phyloP scores from a whole-genome alignment of 2,329 filamentous ascomycete genomes.

The Epichloe uncinata region DNA sequence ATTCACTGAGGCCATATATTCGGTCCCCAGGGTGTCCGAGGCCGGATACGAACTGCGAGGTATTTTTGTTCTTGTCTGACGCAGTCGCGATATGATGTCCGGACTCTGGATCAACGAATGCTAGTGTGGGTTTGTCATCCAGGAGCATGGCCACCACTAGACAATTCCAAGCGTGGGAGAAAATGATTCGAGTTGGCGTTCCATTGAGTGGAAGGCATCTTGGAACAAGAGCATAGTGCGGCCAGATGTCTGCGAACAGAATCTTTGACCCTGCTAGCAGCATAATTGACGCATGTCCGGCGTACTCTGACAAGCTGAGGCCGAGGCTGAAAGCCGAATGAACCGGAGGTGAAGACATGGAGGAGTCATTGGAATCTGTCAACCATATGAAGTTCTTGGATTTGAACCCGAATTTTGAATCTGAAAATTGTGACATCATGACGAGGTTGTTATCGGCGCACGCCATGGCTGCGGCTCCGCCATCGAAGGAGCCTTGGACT shows the following conservation, averaged over 20 bases:
- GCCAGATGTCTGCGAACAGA: constrained; percentile 39
- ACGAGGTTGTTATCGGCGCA: constrained; percentile 36
- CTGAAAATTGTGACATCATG: constrained; percentile 27
- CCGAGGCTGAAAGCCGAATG: constrained; percentile 32
- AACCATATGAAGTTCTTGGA: constrained; percentile 35
- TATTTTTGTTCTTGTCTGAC: constrained; percentile 26
- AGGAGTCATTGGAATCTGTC: constrained; percentile 34
- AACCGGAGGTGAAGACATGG: constrained; percentile 32
- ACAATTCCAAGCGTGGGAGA: constrained; percentile 38
- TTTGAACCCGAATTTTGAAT: constrained; percentile 18
- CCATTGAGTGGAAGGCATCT: constrained; percentile 34
- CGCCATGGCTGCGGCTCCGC: constrained; percentile 23
- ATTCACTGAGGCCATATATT: constrained; percentile 49
- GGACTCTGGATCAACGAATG: constrained; percentile 43
- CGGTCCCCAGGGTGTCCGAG: constrained; percentile 44
- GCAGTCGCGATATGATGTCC: constrained; percentile 38
- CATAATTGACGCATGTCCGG: constrained; percentile 30
- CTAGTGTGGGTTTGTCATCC: constrained; percentile 32
- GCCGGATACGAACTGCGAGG: constrained; percentile 36
- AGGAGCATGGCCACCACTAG: constrained; percentile 38
- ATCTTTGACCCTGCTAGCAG: constrained; percentile 37
- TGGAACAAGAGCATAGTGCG: constrained; percentile 31
- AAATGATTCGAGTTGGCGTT: constrained; percentile 39
- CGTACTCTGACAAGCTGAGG: constrained; percentile 23
- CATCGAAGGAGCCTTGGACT: constrained; percentile 12